Conservation (phyloP, 1,284 basidiomycete genomes). For the Ganoderma lingzhi region DNA sequence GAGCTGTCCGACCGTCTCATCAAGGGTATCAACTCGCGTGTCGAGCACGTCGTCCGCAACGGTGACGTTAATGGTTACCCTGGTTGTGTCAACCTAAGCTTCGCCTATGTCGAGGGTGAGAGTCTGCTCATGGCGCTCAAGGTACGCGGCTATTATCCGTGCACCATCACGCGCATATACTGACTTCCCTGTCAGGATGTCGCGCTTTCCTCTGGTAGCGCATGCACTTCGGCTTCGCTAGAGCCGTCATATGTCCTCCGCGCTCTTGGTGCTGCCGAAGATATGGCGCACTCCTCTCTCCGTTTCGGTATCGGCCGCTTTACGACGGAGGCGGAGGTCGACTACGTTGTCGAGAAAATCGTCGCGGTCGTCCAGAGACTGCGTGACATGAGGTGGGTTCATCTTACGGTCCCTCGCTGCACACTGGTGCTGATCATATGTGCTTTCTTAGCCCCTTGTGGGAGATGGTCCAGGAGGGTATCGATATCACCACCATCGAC, state of each 20-base stretch:
- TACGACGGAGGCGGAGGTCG: conserved; percentile 97
- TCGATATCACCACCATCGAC: conserved; percentile 92
- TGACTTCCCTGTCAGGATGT: conserved; percentile 70
- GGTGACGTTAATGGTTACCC: conserved; percentile 91
- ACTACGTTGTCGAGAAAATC: conserved; percentile 93
- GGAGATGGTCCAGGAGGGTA: conserved; percentile 99
- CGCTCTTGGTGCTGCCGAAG: conserved; percentile 95
- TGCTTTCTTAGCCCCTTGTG: conserved; percentile 76
- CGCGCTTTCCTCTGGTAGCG: conserved; percentile 96
- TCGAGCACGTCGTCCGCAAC: conserved; percentile 94
- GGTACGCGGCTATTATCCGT: conserved; percentile 59
- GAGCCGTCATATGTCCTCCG: conserved; percentile 99
- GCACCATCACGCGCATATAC: neutral
- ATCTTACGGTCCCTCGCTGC: conserved; percentile 9
- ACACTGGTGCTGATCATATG: conserved; percentile 3
- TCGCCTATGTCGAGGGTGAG: conserved; percentile 98
- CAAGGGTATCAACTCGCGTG: conserved; percentile 81
- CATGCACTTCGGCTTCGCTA: conserved; percentile 97
- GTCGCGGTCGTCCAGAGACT: conserved; percentile 82
- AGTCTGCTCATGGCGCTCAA: conserved; percentile 98
- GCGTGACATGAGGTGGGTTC: conserved; percentile 73
- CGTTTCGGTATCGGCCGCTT: conserved; percentile 99
- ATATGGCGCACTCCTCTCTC: conserved; percentile 98
- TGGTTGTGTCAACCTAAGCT: conserved; percentile 95
- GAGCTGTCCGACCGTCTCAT: conserved; percentile 86